Evolutionary conservation across 2,329 filamentous ascomycete genomes (phyloP).

Genomic region (Penicillium capsulatum): DNA sequence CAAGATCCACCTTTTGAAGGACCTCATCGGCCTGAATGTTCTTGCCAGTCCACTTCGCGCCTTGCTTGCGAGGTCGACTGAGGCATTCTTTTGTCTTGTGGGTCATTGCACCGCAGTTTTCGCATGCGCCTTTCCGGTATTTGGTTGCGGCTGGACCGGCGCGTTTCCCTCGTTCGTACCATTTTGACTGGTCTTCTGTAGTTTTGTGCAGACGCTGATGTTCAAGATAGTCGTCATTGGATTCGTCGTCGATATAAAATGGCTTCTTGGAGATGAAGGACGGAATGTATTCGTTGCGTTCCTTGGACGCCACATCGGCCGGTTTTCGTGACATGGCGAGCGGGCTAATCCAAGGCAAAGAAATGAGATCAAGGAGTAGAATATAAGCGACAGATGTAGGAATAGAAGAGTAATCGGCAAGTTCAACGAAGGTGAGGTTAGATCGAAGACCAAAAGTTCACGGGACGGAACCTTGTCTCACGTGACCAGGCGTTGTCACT

Average conservation of each 20-base stretch:
- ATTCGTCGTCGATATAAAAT: slow-evolving; percentile 82
- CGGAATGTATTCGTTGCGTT: slow-evolving; percentile 98
- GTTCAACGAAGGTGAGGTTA: slow-evolving; percentile 7
- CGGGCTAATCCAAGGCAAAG: not conserved
- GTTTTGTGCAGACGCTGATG: slow-evolving; percentile 82
- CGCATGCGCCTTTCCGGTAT: slow-evolving; percentile 94
- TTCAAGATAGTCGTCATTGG: slow-evolving; percentile 82
- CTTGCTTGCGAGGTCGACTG: slow-evolving; percentile 78
- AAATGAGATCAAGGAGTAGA: not conserved
- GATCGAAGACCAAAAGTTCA: slow-evolving; percentile 3
- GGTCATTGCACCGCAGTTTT: slow-evolving; percentile 96
- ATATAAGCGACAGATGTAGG: slow-evolving; percentile 2
- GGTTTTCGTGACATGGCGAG: slow-evolving; percentile 47
- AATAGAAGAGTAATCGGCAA: slow-evolving; percentile 3
- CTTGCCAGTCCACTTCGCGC: slow-evolving; percentile 85
- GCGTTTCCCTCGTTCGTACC: slow-evolving; percentile 89
- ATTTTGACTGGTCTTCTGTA: slow-evolving; percentile 68
- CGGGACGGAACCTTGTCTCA: too few species aligned
- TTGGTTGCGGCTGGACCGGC: slow-evolving; percentile 86
- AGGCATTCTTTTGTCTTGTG: slow-evolving; percentile 95
- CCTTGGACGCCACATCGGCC: slow-evolving; percentile 60
- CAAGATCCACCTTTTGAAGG: slow-evolving; percentile 77
- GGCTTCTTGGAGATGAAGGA: slow-evolving; percentile 97
- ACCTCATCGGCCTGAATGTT: slow-evolving; percentile 92
- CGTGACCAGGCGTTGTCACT: slow-evolving; percentile 28